These are phyloP conservation scores for Pyrenochaeta sp. DNA, from an alignment of 2,329 filamentous ascomycete species.

Conservation along the genomic window DNA sequence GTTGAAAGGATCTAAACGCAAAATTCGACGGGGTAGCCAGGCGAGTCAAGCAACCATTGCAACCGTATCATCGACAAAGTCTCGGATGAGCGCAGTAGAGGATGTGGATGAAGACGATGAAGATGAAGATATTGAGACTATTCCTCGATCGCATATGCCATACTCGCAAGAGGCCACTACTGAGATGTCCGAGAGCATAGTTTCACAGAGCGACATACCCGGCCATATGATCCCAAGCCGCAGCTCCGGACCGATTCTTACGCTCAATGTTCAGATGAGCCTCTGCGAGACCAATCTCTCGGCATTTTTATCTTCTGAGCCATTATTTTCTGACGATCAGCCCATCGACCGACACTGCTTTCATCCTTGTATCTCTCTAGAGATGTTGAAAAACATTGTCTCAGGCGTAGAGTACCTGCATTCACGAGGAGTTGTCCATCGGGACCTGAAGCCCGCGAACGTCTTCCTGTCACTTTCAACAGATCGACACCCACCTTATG, in stretches of 20 bases:
- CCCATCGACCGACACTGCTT: slow-evolving; percentile 65
- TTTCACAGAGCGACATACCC: slow-evolving; percentile 49
- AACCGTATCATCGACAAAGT: slow-evolving; percentile 52
- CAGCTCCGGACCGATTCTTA: slow-evolving; percentile 48
- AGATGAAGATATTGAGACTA: slow-evolving; percentile 60
- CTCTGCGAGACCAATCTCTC: slow-evolving; percentile 69
- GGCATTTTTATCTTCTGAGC: slow-evolving; percentile 60
- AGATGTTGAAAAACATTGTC: slow-evolving; percentile 66
- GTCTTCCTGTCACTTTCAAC: slow-evolving; percentile 67
- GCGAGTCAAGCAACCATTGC: slow-evolving; percentile 50
- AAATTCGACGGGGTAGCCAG: slow-evolving; percentile 40
- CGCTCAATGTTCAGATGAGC: slow-evolving; percentile 74
- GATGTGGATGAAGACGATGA: slow-evolving; percentile 48
- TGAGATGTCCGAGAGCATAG: slow-evolving; percentile 41
- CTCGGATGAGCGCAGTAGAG: slow-evolving; percentile 51
- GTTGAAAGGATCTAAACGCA: slow-evolving; percentile 44
- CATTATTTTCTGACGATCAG: slow-evolving; percentile 13
- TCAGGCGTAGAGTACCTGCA: slow-evolving; percentile 73
- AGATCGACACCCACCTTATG: slow-evolving; percentile 47
- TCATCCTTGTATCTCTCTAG: slow-evolving; percentile 65
- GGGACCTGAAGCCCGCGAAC: slow-evolving; percentile 74
- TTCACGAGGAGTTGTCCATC: slow-evolving; percentile 67
- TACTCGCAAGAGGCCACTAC: slow-evolving; percentile 27
- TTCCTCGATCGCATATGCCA: slow-evolving; percentile 46
- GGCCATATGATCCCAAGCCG: slow-evolving; percentile 31